Evolutionary conservation across 352 stramenopile genomes (phyloP).

Genomic region (Phytophthora kernoviae): DNA sequence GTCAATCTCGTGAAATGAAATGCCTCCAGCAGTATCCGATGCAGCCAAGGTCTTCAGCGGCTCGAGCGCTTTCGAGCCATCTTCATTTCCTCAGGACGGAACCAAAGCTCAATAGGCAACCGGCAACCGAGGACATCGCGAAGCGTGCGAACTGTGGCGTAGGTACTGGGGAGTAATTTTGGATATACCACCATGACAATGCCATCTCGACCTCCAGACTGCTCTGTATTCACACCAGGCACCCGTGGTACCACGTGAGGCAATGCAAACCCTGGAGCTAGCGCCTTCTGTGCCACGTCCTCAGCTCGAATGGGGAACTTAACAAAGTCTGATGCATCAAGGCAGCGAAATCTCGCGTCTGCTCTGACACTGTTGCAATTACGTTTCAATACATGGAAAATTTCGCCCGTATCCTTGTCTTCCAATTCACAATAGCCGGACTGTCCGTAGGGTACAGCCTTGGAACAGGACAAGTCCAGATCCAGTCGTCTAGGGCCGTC

Average conservation of each 20-base stretch:
- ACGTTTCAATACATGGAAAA: constrained; percentile 26
- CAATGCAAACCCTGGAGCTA: constrained; percentile 1
- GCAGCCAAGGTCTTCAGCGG: constrained; percentile 23
- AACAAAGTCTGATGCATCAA: constrained; percentile 38
- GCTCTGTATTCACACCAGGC: neutral
- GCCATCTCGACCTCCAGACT: constrained; percentile 8
- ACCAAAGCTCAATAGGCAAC: constrained; percentile 66
- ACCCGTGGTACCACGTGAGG: neutral
- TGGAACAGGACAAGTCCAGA: constrained; percentile 21
- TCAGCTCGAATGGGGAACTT: constrained; percentile 25
- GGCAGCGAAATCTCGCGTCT: constrained; percentile 33
- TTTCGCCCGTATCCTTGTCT: constrained; percentile 35
- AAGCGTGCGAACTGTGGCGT: constrained; percentile 34
- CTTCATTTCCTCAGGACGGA: constrained; percentile 37
- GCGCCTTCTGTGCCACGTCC: constrained; percentile 3
- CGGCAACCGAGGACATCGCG: constrained; percentile 31
- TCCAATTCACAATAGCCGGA: constrained; percentile 55
- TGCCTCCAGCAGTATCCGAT: constrained; percentile 7
- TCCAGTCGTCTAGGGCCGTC: constrained; percentile 15
- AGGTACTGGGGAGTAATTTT: constrained; percentile 36
- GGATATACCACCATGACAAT: constrained; percentile 55
- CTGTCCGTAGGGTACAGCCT: constrained; percentile 24
- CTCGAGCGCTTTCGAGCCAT: constrained; percentile 1
- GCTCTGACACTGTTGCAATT: constrained; percentile 24
- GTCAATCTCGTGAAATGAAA: constrained; percentile 39